Conservation (phyloP, 441 rosid genomes). For the Bocquillonia castaneifolia region DNA sequence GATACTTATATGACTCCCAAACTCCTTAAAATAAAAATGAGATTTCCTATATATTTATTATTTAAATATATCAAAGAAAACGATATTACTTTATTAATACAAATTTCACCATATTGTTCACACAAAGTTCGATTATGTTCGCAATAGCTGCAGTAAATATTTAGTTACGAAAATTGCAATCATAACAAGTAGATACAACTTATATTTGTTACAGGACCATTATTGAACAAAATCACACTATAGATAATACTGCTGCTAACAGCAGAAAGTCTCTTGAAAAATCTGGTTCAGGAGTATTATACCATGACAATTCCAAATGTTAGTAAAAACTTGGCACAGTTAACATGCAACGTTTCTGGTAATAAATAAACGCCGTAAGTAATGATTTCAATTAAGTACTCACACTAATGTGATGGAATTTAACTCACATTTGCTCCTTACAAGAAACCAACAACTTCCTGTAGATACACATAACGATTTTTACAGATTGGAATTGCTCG, state of each 20-base stretch:
- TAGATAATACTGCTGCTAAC: background rate
- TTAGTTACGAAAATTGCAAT: background rate
- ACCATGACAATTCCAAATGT: background rate
- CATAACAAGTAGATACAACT: background rate
- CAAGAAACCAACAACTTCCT: slow-evolving; percentile 73
- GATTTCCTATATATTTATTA: too few species aligned
- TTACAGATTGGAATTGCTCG: slow-evolving; percentile 73
- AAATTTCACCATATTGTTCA: background rate
- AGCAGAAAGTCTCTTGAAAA: background rate
- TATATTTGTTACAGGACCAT: background rate
- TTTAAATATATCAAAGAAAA: background rate
- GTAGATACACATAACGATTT: slow-evolving; percentile 76
- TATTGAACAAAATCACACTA: background rate
- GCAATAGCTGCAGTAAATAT: background rate
- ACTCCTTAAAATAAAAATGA: too few species aligned
- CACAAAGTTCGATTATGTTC: background rate
- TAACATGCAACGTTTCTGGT: background rate
- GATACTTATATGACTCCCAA: background rate
- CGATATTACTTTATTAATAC: background rate
- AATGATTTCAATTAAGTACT: background rate
- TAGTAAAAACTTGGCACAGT: background rate
- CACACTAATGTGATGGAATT: slow-evolving; percentile 12
- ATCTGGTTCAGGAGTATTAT: background rate
- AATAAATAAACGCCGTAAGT: background rate
- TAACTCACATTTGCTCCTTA: slow-evolving; percentile 88